Evolutionary conservation across 1,284 basidiomycete genomes (phyloP).

Genomic region (Grifola frondosa): DNA sequence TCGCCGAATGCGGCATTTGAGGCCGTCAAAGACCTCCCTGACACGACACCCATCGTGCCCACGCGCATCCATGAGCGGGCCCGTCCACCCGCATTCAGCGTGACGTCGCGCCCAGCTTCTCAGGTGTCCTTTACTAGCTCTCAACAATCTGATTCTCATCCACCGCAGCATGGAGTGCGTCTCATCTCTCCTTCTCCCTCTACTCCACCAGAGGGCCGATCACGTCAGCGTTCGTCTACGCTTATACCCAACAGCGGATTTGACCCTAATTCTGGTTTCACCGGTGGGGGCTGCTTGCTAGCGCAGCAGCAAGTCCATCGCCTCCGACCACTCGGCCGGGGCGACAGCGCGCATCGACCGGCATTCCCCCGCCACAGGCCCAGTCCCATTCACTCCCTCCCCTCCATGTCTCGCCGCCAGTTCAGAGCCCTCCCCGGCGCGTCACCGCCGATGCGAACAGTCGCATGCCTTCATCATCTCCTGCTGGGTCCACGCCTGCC

Average conservation of each 20-base stretch:
- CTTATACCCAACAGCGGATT: constrained; percentile 22
- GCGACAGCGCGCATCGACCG: constrained; percentile 22
- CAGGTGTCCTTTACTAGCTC: constrained; percentile 27
- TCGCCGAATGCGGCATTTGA: constrained; percentile 26
- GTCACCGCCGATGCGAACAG: constrained; percentile 11
- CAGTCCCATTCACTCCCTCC: constrained; percentile 12
- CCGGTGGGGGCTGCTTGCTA: constrained; percentile 29
- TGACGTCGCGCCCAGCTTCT: constrained; percentile 58
- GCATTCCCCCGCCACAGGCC: constrained; percentile 12
- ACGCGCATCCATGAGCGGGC: constrained; percentile 63
- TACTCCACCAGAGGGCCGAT: constrained; percentile 6
- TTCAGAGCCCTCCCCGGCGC: constrained; percentile 12
- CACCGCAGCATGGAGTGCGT: constrained; percentile 7
- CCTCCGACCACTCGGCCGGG: constrained; percentile 5
- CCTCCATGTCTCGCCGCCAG: too few relatives aligned
- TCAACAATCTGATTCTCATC: constrained; percentile 5
- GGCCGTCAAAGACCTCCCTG: constrained; percentile 23
- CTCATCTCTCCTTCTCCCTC: neutral
- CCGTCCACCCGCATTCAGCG: constrained; percentile 62
- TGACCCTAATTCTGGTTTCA: constrained; percentile 24
- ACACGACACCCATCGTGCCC: constrained; percentile 48
- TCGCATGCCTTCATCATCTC: too few relatives aligned
- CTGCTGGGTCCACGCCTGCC: too few relatives aligned
- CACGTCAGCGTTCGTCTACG: constrained; percentile 20
- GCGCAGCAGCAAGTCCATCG: constrained; percentile 9